Percentiles rank a stretch among this genome's conserved stretches.
These are phyloP conservation scores for Camelina laxa DNA, from an alignment of 345 rosid genomes.

Conservation along the genomic window DNA sequence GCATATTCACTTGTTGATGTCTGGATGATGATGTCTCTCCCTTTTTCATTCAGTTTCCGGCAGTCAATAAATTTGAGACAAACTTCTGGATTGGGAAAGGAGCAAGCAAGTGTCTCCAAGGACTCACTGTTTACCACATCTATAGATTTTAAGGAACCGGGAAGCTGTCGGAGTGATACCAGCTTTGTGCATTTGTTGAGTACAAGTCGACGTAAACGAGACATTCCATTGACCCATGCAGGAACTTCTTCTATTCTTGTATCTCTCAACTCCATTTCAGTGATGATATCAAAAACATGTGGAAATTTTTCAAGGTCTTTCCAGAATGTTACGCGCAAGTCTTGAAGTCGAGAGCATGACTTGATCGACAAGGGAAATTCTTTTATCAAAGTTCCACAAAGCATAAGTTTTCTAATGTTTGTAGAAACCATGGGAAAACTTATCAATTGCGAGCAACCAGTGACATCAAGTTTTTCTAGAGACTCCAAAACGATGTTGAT, in stretches of 20 bases:
- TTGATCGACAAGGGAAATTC: too few relatives aligned
- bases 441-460: neutral
- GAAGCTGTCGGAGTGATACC: neutral
- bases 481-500: too few relatives aligned
- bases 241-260: neutral
- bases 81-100: neutral
- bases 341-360: too few relatives aligned
- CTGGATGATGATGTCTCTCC: neutral
- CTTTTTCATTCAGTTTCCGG: neutral
- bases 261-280: too few relatives aligned
- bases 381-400: neutral
- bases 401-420: neutral
- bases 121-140: neutral
- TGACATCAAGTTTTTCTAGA: neutral
- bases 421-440: neutral
- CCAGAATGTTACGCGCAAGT: too few relatives aligned
- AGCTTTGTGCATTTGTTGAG: neutral
- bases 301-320: too few relatives aligned
- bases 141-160: neutral
- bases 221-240: neutral
- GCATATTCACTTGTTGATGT: neutral
- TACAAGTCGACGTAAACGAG: neutral
- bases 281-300: too few relatives aligned
- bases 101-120: neutral
- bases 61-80: neutral